Base-by-base conservation (phyloP, 2,329 filamentous ascomycete genomes). In the Aspergillus sp. region DNA sequence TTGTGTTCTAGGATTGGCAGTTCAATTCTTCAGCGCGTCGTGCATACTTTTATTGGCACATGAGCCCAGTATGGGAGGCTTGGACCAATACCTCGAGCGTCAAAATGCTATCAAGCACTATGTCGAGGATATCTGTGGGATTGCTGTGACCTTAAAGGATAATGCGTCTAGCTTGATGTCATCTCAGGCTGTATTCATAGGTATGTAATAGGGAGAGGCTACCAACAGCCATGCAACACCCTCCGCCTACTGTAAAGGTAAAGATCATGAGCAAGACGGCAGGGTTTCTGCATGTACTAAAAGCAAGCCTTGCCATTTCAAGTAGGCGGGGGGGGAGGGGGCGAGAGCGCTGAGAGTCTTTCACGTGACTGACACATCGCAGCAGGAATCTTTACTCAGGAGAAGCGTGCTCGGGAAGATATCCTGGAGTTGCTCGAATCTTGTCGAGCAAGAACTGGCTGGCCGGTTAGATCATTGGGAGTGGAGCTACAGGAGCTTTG, bases 171-270 rank as follows among this genome's bases (percentile, higher is more conserved):
- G 66, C 45, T 36, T 69, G 15, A 67, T 71, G 62, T 69, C 68
- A 13, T 67, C 68, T 9, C 69, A 71, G 55, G 65, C 65, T 36
- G 51, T 71, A 38, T 71, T 63, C 15, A 69, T 71, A 12, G 68
- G 65, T 67, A 61, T 45, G 63, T 28, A 1, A 28, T 28, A 10
- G 9, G 28, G 1, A 30, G 28, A 12, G 9, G 28, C 9, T 30
- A 30, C 28, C 10, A 8, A 9, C 28, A 10, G 19, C 19, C 19
- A 19, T 19, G 19, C 19, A 2, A 19, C 28, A 9, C 8, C 6
- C 28, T 9, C 28, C 28, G 28, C 28, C 28, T 30, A 30, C 6
- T 25, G 23, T 6, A 7, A 6, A 7, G 23, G 23, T 7, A 25
- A 25, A 6, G 23, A 6, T 25, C 23, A n/a, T n/a, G n/a, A n/a